Conservation (phyloP, 306 rosid genomes). For the Ceratonia siliqua region DNA sequence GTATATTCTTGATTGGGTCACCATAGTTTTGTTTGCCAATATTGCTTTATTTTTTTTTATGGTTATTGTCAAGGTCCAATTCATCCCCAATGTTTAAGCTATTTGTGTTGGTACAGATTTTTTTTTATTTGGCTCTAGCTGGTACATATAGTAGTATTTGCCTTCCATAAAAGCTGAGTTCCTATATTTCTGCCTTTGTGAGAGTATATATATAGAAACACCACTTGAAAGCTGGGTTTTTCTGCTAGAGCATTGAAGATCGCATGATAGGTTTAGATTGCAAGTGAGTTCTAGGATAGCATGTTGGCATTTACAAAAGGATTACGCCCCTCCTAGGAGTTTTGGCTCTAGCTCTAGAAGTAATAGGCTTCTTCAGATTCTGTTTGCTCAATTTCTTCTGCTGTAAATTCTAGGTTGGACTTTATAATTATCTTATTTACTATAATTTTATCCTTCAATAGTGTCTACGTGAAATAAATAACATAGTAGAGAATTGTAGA, state of each 20-base stretch:
- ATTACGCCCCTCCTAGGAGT: slow-evolving; percentile 2
- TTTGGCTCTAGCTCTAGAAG: too few relatives aligned
- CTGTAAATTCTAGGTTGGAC: not conserved
- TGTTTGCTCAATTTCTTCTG: not conserved
- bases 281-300: slow-evolving; percentile 8
- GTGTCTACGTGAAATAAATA: not conserved
- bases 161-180: not conserved
- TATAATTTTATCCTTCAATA: slow-evolving; percentile 4
- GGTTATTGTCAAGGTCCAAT: not conserved
- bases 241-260: slow-evolving; percentile 16
- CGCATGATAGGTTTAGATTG: slow-evolving; percentile 21
- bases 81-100: too few relatives aligned
- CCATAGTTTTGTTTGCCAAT: slow-evolving; percentile 1
- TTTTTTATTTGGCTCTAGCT: too few relatives aligned
- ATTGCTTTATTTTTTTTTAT: not conserved
- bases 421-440: not conserved
- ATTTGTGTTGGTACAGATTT: too few relatives aligned
- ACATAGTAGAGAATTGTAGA: not conserved
- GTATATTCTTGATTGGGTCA: slow-evolving; percentile 42
- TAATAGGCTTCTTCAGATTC: too few relatives aligned
- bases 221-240: slow-evolving; percentile 2
- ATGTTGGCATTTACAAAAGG: not conserved
- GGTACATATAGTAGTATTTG: too few relatives aligned
- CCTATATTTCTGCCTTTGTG: slow-evolving; percentile 12
- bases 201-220: not conserved